phyloP scores from a whole-genome alignment of 331 rosid species.

The Dryas integrifolia region DNA sequence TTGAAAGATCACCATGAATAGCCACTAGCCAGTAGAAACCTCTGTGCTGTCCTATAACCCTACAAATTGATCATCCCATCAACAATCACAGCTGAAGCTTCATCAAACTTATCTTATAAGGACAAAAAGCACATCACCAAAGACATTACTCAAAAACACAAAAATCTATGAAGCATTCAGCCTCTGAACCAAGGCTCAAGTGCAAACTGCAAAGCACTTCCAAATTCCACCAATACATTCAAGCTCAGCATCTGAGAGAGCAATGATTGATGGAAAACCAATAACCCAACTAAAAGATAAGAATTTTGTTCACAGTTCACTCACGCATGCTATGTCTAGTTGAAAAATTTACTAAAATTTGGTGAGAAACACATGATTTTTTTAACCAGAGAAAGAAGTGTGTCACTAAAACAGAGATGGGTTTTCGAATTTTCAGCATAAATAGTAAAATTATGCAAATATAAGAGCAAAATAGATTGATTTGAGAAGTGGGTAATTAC shows the following conservation, averaged over 20 bases:
- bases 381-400: background rate
- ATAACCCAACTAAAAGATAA: background rate
- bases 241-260: background rate
- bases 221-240: background rate
- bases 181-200: background rate
- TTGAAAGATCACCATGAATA: background rate
- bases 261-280: background rate
- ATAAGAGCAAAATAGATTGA: background rate
- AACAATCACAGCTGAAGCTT: background rate
- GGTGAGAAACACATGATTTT: constrained; percentile 1
- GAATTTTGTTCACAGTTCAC: too few relatives aligned
- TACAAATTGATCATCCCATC: background rate
- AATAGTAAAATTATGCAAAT: background rate
- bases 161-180: background rate
- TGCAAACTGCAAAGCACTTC: background rate
- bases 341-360: background rate
- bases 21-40: too few relatives aligned
- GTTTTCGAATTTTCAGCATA: background rate
- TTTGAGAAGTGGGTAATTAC: constrained; percentile 27
- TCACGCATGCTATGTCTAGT: background rate
- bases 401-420: background rate
- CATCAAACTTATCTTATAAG: background rate
- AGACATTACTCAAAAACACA: background rate
- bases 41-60: background rate
- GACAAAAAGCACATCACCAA: background rate